Base-by-base conservation (phyloP, 2,329 filamentous ascomycete species). In the Chalaropsis ovoidea region DNA sequence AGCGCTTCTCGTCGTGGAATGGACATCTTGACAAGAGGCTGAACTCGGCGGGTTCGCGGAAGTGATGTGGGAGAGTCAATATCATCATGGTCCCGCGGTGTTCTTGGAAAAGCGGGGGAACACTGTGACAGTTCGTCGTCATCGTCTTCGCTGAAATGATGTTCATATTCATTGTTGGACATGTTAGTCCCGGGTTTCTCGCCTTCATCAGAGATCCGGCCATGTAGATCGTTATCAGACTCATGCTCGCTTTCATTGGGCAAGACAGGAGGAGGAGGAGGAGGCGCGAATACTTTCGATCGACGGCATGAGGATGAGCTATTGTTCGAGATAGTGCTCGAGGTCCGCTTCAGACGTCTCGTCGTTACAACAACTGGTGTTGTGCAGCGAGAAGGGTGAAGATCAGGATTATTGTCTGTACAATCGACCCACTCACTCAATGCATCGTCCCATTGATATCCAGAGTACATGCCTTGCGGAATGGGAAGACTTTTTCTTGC, bases 381-480 rank as follows among this genome's bases (percentile, higher is more conserved):
- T 13, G 45, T 24, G 43, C 19, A 13, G 41, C 35, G 45, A 42
- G 27, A 19, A 15, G 64, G 31, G 31, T 17, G n/a, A 19, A 15
- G 43, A 42, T 24, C 24, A 19, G 52, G 22, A 27, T 13, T 17
- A 22, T 24, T 45, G 22, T 19, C 22, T 27, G 61, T 56, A 47
- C 39, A 64, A 22, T 62, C 65, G 43, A 76, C 73, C 76, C 75
- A 77, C 66, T 77, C 76, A 63, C 75, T 74, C 31, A 77, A 76
- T 19, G 74, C 75, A 49, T 76, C 75, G 61, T 77, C 76, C 76
- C 76, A 77, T 49, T 70, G 70, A 72, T 75, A 77, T 6, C 75
- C 75, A 1, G 73, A 72, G 62, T 75, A 76, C 4, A 74, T 70
- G 6, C 64, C 42, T n/a, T 42, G n/a, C 2, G 52, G 22, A 47